Conservation (phyloP, 345 rosid genomes). For the Raphanus sativus region DNA sequence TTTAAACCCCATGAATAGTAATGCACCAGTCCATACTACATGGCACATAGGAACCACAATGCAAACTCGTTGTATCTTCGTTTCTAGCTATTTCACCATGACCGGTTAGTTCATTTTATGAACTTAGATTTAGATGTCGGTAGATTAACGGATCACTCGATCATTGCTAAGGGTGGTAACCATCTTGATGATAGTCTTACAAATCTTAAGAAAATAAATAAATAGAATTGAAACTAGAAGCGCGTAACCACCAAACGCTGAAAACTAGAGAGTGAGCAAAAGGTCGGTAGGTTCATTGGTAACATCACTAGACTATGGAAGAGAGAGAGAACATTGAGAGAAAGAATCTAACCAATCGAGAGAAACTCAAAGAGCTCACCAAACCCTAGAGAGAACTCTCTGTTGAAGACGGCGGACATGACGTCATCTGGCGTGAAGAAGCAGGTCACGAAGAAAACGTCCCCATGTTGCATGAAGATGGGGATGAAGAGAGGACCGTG, state of each 20-base stretch:
- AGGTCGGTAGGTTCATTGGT: constrained; percentile 36
- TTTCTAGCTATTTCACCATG: background rate
- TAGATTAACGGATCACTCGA: background rate
- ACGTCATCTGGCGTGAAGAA: constrained; percentile 15
- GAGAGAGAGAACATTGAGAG: background rate
- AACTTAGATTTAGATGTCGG: background rate
- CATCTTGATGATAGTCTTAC: background rate
- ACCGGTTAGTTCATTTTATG: background rate
- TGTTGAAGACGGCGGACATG: constrained; percentile 15
- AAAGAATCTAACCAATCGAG: constrained; percentile 15
- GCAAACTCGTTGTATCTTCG: background rate
- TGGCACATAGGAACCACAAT: background rate
- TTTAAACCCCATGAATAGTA: background rate
- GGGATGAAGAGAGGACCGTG: constrained; percentile 90
- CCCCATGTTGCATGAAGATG: constrained; percentile 68
- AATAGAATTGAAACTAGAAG: background rate
- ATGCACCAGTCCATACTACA: background rate
- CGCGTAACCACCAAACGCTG: constrained; percentile 7
- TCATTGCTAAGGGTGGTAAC: background rate
- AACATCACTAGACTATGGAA: constrained; percentile 31
- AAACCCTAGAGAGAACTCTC: constrained; percentile 29
- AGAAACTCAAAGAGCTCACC: constrained; percentile 22
- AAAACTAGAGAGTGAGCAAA: constrained; percentile 14
- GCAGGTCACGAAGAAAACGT: constrained; percentile 19
- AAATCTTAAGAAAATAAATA: background rate